Evolutionary conservation across 495 filamentous ascomycete genomes (phyloP).

Genomic region (Talaromyces thailandensis): DNA sequence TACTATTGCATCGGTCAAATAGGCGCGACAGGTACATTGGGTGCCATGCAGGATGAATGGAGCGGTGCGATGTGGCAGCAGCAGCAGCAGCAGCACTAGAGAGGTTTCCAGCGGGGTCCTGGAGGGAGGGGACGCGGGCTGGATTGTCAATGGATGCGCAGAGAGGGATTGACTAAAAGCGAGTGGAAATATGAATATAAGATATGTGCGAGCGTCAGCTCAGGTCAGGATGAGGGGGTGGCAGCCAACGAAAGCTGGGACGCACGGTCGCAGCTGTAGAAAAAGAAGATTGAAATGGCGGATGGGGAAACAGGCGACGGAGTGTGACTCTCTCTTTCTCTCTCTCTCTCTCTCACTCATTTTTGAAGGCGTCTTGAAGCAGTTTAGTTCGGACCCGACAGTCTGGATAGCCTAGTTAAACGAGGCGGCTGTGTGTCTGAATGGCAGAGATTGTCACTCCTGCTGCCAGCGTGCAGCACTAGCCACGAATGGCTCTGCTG

Average conservation of each 20-base stretch:
- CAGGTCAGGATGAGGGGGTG: neutral
- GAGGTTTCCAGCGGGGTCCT: neutral
- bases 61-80: constrained; percentile 1
- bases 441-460: constrained; percentile 3
- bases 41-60: constrained; percentile 7
- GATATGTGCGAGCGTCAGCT: constrained; percentile 1
- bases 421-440: constrained; percentile 22
- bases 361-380: constrained; percentile 9
- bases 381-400: constrained; percentile 25
- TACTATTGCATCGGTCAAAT: constrained; percentile 1
- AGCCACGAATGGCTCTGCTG: neutral
- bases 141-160: neutral
- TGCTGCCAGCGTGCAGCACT: constrained; percentile 3
- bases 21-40: constrained; percentile 6
- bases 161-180: neutral
- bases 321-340: constrained; percentile 3
- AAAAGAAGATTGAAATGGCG: neutral
- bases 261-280: neutral
- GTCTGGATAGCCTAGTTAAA: constrained; percentile 25
- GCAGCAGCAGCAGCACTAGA: neutral
- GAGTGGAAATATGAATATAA: neutral
- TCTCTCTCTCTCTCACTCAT: constrained; percentile 4
- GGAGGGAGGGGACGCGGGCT: constrained; percentile 3
- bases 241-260: neutral
- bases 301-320: neutral